Percentiles rank a stretch among this genome's conserved stretches.
These are phyloP conservation scores for Penicillium hesseltinei DNA, from an alignment of 2,329 filamentous ascomycete species.

Conservation along the genomic window DNA sequence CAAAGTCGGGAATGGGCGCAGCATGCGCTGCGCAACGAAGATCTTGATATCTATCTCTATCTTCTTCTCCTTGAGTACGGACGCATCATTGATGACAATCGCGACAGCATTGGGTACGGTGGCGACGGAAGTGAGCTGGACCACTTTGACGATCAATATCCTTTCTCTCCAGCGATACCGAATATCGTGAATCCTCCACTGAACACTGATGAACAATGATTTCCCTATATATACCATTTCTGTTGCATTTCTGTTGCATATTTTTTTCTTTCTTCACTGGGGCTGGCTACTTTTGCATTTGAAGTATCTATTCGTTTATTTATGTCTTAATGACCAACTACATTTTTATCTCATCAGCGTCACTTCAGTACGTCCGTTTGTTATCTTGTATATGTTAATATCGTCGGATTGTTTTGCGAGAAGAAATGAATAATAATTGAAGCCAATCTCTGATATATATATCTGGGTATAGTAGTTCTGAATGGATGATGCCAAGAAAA, in stretches of 20 bases:
- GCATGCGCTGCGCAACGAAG: slow-evolving; percentile 42
- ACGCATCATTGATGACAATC: slow-evolving; percentile 63
- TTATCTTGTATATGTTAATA: background rate
- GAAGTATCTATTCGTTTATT: background rate
- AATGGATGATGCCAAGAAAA: accelerated
- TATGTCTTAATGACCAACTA: background rate
- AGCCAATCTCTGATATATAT: background rate
- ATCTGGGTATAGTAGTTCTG: too few relatives aligned
- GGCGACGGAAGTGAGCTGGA: slow-evolving; percentile 29
- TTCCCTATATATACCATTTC: background rate
- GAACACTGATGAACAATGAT: background rate
- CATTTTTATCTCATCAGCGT: background rate
- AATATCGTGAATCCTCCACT: slow-evolving; percentile 3
- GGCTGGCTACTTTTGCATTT: background rate
- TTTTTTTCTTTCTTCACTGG: background rate
- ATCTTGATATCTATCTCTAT: slow-evolving; percentile 60
- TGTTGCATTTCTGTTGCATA: background rate
- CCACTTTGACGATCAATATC: slow-evolving; percentile 14
- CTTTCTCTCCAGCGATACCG: slow-evolving; percentile 10
- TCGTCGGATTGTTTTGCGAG: background rate
- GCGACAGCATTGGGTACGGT: slow-evolving; percentile 58
- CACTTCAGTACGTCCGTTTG: background rate
- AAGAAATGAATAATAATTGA: too few relatives aligned
- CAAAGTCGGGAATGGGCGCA: slow-evolving; percentile 40
- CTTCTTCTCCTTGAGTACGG: slow-evolving; percentile 54